Evolutionary conservation across 176 grass and related monocot species (phyloP).

Genomic region (Oryza nivara): DNA sequence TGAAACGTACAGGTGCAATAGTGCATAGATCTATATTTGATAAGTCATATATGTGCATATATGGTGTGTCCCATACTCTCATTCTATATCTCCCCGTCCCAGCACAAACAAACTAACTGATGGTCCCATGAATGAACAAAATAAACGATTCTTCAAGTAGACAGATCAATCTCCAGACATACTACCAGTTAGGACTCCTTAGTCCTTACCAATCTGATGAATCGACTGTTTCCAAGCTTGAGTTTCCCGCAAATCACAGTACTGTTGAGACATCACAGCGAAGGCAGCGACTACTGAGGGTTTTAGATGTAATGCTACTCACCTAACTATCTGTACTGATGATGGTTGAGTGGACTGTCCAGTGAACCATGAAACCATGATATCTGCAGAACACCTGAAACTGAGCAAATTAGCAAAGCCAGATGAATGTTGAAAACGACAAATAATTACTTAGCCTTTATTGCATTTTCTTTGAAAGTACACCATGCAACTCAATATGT

Average conservation of each 20-base stretch:
- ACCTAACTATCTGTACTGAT: conserved; percentile 18
- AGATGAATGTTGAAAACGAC: conserved; percentile 13
- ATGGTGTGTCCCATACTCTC: background rate
- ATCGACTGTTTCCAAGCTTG: conserved; percentile 10
- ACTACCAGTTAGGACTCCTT: background rate
- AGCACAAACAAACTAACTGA: conserved; percentile 12
- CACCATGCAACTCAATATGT: conserved; percentile 1
- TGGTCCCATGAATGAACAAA: background rate
- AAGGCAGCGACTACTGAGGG: background rate
- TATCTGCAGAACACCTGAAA: conserved; percentile 36
- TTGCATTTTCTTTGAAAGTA: conserved; percentile 12
- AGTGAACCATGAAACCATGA: conserved; percentile 33
- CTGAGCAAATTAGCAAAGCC: background rate
- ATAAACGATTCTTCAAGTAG: background rate
- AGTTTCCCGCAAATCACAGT: background rate
- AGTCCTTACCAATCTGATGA: conserved; percentile 17
- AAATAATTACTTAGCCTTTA: background rate
- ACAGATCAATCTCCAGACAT: background rate
- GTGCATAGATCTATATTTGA: background rate
- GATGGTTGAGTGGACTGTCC: background rate
- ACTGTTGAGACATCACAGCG: conserved; percentile 19
- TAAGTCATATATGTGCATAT: background rate
- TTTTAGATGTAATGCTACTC: background rate
- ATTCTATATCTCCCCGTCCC: conserved; percentile 1
- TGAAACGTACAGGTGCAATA: background rate